Percentiles rank a stretch among this genome's conserved stretches.
These are phyloP conservation scores for Candida montana DNA, from an alignment of 805 yeast species.

Conservation along the genomic window DNA sequence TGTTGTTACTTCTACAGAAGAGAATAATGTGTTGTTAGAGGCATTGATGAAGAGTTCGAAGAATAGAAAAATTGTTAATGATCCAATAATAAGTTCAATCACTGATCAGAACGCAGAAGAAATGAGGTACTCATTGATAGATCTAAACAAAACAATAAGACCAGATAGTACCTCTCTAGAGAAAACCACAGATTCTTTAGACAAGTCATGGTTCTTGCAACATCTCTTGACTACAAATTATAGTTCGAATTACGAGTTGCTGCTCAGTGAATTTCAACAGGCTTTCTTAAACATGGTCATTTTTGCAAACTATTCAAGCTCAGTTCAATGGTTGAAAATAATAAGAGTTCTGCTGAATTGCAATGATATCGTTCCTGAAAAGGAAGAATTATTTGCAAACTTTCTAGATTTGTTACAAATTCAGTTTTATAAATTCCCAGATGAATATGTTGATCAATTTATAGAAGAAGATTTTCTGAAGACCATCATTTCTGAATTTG, in stretches of 20 bases:
- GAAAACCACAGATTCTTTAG: slow-evolving; percentile 47
- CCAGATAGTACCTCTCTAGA: slow-evolving; percentile 33
- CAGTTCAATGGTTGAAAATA: slow-evolving; percentile 58
- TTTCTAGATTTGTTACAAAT: slow-evolving; percentile 29
- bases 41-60: slow-evolving; percentile 30
- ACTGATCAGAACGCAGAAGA: slow-evolving; percentile 31
- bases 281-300: slow-evolving; percentile 43
- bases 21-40: slow-evolving; percentile 35
- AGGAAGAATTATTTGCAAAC: slow-evolving; percentile 24
- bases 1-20: slow-evolving; percentile 47
- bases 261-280: slow-evolving; percentile 52
- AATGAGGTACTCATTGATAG: slow-evolving; percentile 37
- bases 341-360: slow-evolving; percentile 39
- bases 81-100: slow-evolving; percentile 28
- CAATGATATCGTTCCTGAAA: slow-evolving; percentile 22
- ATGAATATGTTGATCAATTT: slow-evolving; percentile 37
- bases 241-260: slow-evolving; percentile 24
- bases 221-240: slow-evolving; percentile 27
- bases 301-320: slow-evolving; percentile 59
- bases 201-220: slow-evolving; percentile 55
- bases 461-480: slow-evolving; percentile 18
- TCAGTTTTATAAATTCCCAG: slow-evolving; percentile 39
- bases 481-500: slow-evolving; percentile 19
- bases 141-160: slow-evolving; percentile 34
- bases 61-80: slow-evolving; percentile 24